Base-by-base conservation (phyloP, 371 early-diverging fungal species). In the Syncephalastrum racemosum region DNA sequence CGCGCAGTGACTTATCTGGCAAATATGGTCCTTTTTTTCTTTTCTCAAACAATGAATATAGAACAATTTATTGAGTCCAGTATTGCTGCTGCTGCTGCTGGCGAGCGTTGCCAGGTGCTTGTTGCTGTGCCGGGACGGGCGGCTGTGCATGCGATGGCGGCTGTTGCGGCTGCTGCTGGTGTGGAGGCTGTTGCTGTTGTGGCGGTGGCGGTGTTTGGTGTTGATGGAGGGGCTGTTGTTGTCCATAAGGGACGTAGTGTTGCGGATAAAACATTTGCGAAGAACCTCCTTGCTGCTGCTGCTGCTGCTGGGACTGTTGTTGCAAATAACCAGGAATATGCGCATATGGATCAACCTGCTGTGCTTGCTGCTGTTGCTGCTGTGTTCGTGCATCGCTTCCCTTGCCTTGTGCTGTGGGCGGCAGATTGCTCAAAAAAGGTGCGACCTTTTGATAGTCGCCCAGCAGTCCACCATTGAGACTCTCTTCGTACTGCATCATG, bases 401-500 rank as follows among this genome's bases (percentile, higher is more conserved):
- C 16, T 46, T 20, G 3, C 45, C 36, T 31, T 31, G 36, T 0
- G 36, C 6, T 12, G 36, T 10, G 36, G 36, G 36, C 12, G 46
- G 46, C 15, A 43, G 14, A 20, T 22, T 25, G 36, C 59, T 53
- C 16, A 59, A 19, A 27, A 59, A 59, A n/a, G 53, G 13, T 5
- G 56, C 27, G 31, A 49, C 40, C 42, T 77, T 75, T 56, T 78
- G 79, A 44, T 79, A 79, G 49, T 79, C 79, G 39, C 66, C 68
- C 4, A 79, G 64, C 5, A 71, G 63, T 25, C 62, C 59, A 53
- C 64, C 64, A 19, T 19, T 24, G 56, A 23, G 27, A 24, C 48
- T 31, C 12, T 31, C 36, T 31, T 31, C 36, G 10, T 16, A 48
- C 36, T 20, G 53, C 53, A 39, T 53, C 15, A 64, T 54, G 15